Evolutionary conservation across 2,329 filamentous ascomycete genomes (phyloP).

Genomic region (Bertia moriformis): DNA sequence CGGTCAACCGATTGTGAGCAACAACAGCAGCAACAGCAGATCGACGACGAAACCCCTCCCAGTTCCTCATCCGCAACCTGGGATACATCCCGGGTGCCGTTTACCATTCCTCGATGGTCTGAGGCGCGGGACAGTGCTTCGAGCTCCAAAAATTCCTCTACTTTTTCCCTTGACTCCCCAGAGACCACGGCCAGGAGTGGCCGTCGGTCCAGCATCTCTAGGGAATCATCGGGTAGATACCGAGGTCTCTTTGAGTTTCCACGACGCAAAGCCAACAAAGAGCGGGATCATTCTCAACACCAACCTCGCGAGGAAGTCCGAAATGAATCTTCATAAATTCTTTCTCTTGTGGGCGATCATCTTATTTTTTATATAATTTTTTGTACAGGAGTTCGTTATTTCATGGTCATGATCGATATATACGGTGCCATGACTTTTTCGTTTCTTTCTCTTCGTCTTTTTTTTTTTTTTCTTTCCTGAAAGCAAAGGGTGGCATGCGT

Average conservation of each 20-base stretch:
- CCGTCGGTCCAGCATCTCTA: constrained; percentile 19
- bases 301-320: not conserved
- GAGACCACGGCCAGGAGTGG: constrained; percentile 18
- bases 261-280: constrained; percentile 22
- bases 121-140: constrained; percentile 23
- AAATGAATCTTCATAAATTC: not conserved
- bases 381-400: too few species aligned
- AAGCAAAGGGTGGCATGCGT: not conserved
- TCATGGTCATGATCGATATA: too few species aligned
- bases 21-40: constrained; percentile 8
- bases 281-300: constrained; percentile 17
- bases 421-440: too few species aligned
- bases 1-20: constrained; percentile 19
- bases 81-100: constrained; percentile 23
- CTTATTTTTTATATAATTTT: not conserved
- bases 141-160: constrained; percentile 28
- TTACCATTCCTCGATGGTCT: constrained; percentile 20
- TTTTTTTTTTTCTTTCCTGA: too few species aligned
- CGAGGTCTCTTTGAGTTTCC: constrained; percentile 26
- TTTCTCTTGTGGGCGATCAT: too few species aligned
- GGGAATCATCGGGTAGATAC: constrained; percentile 21
- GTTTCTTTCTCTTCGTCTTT: too few species aligned
- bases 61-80: constrained; percentile 24
- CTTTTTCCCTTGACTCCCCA: constrained; percentile 18
- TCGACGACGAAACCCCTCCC: constrained; percentile 25